phyloP scores from a whole-genome alignment of 2,329 filamentous ascomycete genomes.

The Xylaria arbuscula region DNA sequence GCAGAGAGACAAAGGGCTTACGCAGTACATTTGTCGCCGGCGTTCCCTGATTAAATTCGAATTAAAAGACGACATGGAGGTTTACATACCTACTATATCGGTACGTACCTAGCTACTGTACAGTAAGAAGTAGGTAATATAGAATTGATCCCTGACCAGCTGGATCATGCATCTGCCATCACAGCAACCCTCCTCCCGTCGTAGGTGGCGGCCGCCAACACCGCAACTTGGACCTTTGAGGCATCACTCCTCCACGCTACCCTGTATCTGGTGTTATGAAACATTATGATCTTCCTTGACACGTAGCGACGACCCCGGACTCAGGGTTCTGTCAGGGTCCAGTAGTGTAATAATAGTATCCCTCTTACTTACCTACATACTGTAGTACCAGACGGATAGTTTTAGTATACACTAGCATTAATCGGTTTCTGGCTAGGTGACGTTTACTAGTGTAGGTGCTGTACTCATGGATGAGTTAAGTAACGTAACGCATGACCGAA shows the following conservation, averaged over 20 bases:
- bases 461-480: too few species aligned
- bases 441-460: too few species aligned
- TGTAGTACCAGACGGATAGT: too few species aligned
- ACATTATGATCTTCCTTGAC: slow-evolving; percentile 7
- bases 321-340: background rate
- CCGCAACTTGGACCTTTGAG: slow-evolving; percentile 4
- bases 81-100: background rate
- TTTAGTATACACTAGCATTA: too few species aligned
- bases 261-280: background rate
- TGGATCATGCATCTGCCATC: slow-evolving; percentile 11
- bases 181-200: background rate
- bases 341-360: background rate
- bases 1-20: background rate
- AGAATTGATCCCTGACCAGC: slow-evolving; percentile 17
- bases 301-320: slow-evolving; percentile 6
- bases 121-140: too few species aligned
- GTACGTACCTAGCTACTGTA: too few species aligned
- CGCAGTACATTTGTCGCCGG: slow-evolving; percentile 1
- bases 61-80: too few species aligned
- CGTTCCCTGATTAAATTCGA: slow-evolving; percentile 14
- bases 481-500: background rate
- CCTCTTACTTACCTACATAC: background rate
- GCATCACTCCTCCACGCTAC: background rate
- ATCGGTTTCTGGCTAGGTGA: too few species aligned
- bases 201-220: slow-evolving; percentile 8